Conservation (phyloP, 2,329 filamentous ascomycete species). For the Fusarium sterilihyphosum region DNA sequence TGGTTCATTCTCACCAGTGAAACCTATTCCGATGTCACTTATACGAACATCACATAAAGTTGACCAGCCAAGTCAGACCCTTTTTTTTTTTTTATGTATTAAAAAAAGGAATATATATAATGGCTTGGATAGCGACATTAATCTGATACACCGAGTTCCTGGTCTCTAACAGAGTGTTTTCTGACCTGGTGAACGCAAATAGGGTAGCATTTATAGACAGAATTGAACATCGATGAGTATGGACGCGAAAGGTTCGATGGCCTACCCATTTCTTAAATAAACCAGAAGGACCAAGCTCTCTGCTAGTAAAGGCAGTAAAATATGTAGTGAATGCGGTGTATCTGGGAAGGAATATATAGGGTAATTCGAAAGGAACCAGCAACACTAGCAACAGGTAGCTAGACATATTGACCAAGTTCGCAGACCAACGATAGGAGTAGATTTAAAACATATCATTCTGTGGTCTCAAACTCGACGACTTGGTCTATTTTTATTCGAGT, state of each 20-base stretch:
- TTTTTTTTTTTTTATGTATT: background rate
- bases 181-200: background rate
- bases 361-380: background rate
- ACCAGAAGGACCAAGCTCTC: background rate
- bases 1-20: slow-evolving; percentile 6
- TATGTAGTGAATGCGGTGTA: background rate
- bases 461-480: background rate
- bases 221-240: background rate
- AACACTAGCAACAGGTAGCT: background rate
- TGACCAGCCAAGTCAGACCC: background rate
- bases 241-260: background rate
- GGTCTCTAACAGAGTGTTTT: background rate
- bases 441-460: background rate
- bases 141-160: background rate
- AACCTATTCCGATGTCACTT: background rate
- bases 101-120: too few relatives aligned
- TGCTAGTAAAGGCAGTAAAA: too few relatives aligned
- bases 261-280: too few relatives aligned
- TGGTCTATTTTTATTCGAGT: background rate
- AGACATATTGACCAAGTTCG: background rate
- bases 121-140: background rate
- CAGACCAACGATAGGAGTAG: background rate
- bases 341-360: background rate
- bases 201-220: background rate
- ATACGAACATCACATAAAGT: background rate